Percentiles rank a stretch among this genome's conserved stretches.
These are phyloP conservation scores for Colletotrichum sp. DNA, from an alignment of 2,329 filamentous ascomycete species.

Conservation along the genomic window DNA sequence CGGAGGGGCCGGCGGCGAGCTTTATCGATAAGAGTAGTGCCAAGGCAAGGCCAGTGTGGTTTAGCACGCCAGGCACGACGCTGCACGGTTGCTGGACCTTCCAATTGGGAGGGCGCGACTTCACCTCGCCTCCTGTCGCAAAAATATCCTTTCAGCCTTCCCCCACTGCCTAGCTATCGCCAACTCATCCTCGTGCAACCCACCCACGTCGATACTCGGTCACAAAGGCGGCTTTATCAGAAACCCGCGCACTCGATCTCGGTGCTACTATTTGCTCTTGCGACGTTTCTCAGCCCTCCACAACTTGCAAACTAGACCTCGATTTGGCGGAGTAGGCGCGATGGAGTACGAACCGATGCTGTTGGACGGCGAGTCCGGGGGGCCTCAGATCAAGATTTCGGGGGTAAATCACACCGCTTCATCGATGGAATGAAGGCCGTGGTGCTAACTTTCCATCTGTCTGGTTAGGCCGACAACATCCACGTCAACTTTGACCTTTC, in stretches of 20 bases:
- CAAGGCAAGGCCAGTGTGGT: neutral
- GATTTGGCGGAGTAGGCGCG: neutral
- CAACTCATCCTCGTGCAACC: neutral
- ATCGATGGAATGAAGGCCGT: neutral
- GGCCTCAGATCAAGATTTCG: conserved; percentile 64
- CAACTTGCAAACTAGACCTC: neutral
- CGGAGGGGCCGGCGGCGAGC: neutral
- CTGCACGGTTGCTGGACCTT: conserved; percentile 1
- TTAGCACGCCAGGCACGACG: neutral
- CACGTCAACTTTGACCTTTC: conserved; percentile 92
- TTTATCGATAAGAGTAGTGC: conserved; percentile 18
- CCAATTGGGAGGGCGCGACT: conserved; percentile 9
- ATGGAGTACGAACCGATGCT: conserved; percentile 68
- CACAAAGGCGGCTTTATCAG: neutral
- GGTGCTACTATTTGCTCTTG: neutral
- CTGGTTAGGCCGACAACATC: conserved; percentile 71
- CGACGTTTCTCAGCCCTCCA: neutral
- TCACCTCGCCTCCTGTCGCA: conserved; percentile 16
- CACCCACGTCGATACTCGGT: neutral
- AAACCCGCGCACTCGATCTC: neutral
- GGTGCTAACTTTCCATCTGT: conserved; percentile 16
- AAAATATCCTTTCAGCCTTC: conserved; percentile 20
- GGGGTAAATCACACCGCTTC: conserved; percentile 43
- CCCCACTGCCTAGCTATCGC: neutral
- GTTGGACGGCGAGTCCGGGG: conserved; percentile 62